These are phyloP conservation scores for Coix lacrymajobi DNA, from an alignment of 176 grass and related monocot genomes.

Conservation along the genomic window DNA sequence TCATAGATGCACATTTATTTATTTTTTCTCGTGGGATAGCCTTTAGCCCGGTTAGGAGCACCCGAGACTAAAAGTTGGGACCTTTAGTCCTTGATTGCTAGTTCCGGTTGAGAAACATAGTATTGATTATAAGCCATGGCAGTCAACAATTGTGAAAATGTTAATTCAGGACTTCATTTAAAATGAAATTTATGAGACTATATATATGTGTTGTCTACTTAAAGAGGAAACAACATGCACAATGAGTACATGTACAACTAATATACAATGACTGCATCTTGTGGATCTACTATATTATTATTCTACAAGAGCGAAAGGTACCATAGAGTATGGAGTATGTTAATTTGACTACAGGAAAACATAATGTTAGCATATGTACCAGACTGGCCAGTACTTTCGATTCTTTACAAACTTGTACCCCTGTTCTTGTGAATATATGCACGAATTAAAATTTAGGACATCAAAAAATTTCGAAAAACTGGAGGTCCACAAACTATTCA, in stretches of 20 bases:
- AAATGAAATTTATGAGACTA: neutral
- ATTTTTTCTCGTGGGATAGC: too few relatives aligned
- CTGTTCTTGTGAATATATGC: neutral
- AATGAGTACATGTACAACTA: neutral
- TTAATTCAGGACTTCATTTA: neutral
- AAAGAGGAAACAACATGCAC: too few relatives aligned
- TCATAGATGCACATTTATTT: too few relatives aligned
- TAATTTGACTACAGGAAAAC: neutral
- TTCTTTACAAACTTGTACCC: neutral
- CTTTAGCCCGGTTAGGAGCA: too few relatives aligned
- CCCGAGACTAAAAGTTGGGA: too few relatives aligned
- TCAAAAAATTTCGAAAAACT: neutral
- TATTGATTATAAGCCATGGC: neutral
- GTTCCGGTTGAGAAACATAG: too few relatives aligned
- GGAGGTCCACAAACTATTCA: neutral
- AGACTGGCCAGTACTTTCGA: neutral
- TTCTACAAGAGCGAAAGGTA: neutral
- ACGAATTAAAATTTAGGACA: neutral
- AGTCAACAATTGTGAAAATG: neutral
- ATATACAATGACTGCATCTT: neutral
- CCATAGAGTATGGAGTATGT: too few relatives aligned
- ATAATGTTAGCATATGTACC: neutral
- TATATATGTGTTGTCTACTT: neutral
- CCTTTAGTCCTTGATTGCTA: too few relatives aligned
- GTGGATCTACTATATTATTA: neutral